phyloP scores from a whole-genome alignment of 441 rosid genomes.

The Hypseocharis bilobata region DNA sequence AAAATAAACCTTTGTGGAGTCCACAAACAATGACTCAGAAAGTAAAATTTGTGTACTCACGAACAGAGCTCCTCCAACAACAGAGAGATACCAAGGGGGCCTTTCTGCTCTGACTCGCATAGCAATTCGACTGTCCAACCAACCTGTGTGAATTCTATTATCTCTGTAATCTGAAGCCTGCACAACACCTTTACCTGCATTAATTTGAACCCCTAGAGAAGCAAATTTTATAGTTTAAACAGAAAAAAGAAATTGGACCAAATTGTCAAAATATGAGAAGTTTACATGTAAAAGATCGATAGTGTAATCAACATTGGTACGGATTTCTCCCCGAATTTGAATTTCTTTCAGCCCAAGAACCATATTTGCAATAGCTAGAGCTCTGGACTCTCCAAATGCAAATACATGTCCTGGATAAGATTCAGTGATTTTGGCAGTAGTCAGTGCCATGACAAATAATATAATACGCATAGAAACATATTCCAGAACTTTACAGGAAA shows the following conservation, averaged over 20 bases:
- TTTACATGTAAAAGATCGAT: slow-evolving; percentile 92
- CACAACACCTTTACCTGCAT: slow-evolving; percentile 20
- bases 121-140: slow-evolving; percentile 99
- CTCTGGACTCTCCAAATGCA: slow-evolving; percentile 98
- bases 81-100: slow-evolving; percentile 99
- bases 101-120: slow-evolving; percentile 99
- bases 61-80: slow-evolving; percentile 94
- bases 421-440: slow-evolving; percentile 19
- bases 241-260: slow-evolving; percentile 5
- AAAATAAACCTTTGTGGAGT: slow-evolving; percentile 2
- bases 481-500: background rate
- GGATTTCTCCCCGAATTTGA: slow-evolving; percentile 98
- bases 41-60: slow-evolving; percentile 40
- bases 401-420: slow-evolving; percentile 76
- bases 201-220: slow-evolving; percentile 19
- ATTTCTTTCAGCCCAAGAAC: slow-evolving; percentile 99
- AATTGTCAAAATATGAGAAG: slow-evolving; percentile 23
- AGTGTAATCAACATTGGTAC: slow-evolving; percentile 94
- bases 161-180: slow-evolving; percentile 97
- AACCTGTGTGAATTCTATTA: slow-evolving; percentile 96
- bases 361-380: slow-evolving; percentile 98
- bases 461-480: slow-evolving; percentile 3
- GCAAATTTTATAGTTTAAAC: background rate
- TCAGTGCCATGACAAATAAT: slow-evolving; percentile 10
- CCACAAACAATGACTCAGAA: background rate